These are phyloP conservation scores for Serendipita vermifera DNA, from an alignment of 768 basidiomycete genomes.

Conservation along the genomic window DNA sequence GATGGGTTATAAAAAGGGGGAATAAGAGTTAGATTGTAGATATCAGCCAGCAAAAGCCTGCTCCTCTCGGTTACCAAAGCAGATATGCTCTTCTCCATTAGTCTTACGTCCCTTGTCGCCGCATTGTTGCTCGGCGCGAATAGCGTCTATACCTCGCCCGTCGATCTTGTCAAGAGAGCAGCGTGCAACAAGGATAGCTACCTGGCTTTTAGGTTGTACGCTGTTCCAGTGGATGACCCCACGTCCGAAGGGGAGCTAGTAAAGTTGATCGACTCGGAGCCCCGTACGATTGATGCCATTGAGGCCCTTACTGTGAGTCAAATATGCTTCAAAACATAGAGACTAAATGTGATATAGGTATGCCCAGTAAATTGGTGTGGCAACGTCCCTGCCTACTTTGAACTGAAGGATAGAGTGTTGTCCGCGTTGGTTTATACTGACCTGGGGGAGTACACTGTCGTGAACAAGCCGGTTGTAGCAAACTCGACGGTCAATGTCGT, in stretches of 20 bases:
- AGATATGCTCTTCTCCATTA: no score
- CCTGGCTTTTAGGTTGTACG: neutral
- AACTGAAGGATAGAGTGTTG: neutral
- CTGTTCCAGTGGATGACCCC: neutral
- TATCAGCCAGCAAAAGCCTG: no score
- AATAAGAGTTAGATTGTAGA: no score
- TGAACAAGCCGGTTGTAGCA: neutral
- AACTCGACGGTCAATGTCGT: neutral
- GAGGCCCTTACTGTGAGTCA: neutral
- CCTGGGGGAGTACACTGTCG: neutral
- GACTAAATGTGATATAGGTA: neutral
- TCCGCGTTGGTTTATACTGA: slow-evolving; percentile 3
- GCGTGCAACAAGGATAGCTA: neutral
- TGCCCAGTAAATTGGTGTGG: neutral
- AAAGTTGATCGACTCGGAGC: neutral
- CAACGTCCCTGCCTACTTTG: neutral
- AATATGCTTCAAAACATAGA: no score
- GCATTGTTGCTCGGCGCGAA: neutral
- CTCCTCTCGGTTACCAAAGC: no score
- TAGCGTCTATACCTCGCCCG: neutral
- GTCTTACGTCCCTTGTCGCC: no score
- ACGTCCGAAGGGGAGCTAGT: neutral
- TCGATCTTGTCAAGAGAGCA: neutral
- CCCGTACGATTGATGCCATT: slow-evolving; percentile 1
- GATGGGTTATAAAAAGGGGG: no score